These are phyloP conservation scores for Gaultheria prostrata DNA, from an alignment of 148 eudicot genomes.

Conservation along the genomic window DNA sequence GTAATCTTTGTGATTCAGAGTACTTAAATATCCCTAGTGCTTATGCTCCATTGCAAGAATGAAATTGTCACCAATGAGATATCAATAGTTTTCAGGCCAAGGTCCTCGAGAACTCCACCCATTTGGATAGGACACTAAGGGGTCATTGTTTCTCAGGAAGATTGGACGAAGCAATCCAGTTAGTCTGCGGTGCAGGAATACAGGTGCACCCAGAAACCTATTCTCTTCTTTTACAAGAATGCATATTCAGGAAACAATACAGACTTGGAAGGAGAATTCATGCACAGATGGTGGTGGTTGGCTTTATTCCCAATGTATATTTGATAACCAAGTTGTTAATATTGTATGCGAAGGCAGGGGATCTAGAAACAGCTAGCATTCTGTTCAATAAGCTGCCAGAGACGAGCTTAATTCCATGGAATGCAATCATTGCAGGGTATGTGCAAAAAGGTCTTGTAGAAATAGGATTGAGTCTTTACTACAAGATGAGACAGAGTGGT, in stretches of 20 bases:
- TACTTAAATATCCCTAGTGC: neutral
- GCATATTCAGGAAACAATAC: constrained; percentile 51
- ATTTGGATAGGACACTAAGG: constrained; percentile 61
- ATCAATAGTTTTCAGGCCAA: constrained; percentile 83
- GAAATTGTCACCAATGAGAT: constrained; percentile 38
- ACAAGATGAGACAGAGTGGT: constrained; percentile 57
- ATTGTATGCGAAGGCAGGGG: constrained; percentile 80
- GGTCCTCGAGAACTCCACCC: constrained; percentile 19
- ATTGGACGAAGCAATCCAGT: constrained; percentile 59
- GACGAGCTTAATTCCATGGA: constrained; percentile 65
- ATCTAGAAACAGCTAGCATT: constrained; percentile 50
- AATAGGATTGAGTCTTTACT: constrained; percentile 59
- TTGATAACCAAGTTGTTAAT: constrained; percentile 64
- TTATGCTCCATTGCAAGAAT: constrained; percentile 9
- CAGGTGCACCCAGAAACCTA: constrained; percentile 50
- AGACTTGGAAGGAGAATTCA: constrained; percentile 66
- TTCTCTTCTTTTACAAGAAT: constrained; percentile 85
- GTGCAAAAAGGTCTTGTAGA: constrained; percentile 74
- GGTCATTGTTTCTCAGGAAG: constrained; percentile 72
- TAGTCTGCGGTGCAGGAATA: constrained; percentile 48
- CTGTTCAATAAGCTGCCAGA: constrained; percentile 42
- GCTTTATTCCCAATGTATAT: constrained; percentile 70
- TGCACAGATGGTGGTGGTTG: constrained; percentile 66
- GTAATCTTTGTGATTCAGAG: neutral
- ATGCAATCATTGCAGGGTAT: constrained; percentile 78